Percentiles rank a stretch among this genome's conserved stretches.
These are phyloP conservation scores for Pleurotus pulmonarius DNA, from an alignment of 768 basidiomycete genomes.

Conservation along the genomic window DNA sequence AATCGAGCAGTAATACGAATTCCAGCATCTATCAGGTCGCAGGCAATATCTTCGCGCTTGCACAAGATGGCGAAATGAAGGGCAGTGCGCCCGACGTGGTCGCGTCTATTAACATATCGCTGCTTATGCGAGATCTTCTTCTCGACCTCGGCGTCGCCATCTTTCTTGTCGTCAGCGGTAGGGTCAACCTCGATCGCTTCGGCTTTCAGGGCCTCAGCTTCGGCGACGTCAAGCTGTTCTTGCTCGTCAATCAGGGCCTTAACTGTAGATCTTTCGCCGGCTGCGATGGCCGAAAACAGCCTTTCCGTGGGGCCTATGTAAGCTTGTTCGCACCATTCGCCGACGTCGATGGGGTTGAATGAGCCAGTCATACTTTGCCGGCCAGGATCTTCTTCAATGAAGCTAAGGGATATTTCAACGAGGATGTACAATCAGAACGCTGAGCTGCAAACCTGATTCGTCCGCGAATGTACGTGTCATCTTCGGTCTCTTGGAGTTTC, in stretches of 20 bases:
- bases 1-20: conserved; percentile 53
- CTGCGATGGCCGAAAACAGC: conserved; percentile 54
- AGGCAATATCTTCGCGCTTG: conserved; percentile 40
- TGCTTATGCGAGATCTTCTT: conserved; percentile 6
- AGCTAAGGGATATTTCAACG: conserved; percentile 25
- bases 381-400: conserved; percentile 58
- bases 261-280: conserved; percentile 37
- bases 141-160: not conserved
- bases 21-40: conserved; percentile 50
- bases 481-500: conserved; percentile 47
- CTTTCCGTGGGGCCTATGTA: conserved; percentile 53
- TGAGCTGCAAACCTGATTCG: conserved; percentile 39
- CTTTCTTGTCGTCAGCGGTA: not conserved
- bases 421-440: not conserved
- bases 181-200: conserved; percentile 40
- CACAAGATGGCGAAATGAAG: conserved; percentile 56
- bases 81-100: conserved; percentile 58
- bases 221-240: conserved; percentile 29
- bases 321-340: conserved; percentile 61
- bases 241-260: conserved; percentile 34
- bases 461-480: conserved; percentile 50
- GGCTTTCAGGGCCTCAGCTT: conserved; percentile 33
- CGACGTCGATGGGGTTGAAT: conserved; percentile 64
- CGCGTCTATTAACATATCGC: conserved; percentile 40
- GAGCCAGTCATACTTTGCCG: conserved; percentile 59